These are phyloP conservation scores for Leucosporidium scottii DNA, from an alignment of 768 basidiomycete species.

Conservation along the genomic window DNA sequence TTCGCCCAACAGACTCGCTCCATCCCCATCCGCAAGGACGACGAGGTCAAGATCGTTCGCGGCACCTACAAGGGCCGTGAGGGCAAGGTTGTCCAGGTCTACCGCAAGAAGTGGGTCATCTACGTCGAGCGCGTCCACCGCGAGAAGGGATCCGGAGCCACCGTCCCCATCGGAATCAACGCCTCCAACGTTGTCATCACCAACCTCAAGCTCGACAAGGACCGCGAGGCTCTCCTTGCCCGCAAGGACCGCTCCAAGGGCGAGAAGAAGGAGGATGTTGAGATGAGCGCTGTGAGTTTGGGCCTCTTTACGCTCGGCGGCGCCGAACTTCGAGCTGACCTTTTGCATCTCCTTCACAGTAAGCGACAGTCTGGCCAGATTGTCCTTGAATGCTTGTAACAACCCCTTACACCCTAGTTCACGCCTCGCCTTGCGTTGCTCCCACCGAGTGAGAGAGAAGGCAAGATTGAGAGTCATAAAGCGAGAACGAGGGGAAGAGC, in stretches of 20 bases:
- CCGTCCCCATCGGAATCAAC: slow-evolving; percentile 88
- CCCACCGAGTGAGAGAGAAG: too few species aligned
- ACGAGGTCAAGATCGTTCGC: slow-evolving; percentile 92
- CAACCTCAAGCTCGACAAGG: slow-evolving; percentile 61
- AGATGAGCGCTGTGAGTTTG: slow-evolving; percentile 14
- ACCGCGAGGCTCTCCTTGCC: slow-evolving; percentile 43
- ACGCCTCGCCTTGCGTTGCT: too few species aligned
- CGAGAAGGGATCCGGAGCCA: slow-evolving; percentile 94
- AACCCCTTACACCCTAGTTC: too few species aligned
- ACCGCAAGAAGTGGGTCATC: slow-evolving; percentile 75
- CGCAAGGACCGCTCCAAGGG: slow-evolving; percentile 36
- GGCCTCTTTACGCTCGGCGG: neutral
- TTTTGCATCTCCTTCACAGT: neutral
- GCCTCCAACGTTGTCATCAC: slow-evolving; percentile 89
- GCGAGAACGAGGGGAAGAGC: too few species aligned
- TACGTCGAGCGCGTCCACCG: slow-evolving; percentile 96
- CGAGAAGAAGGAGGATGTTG: slow-evolving; percentile 27
- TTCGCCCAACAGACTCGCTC: slow-evolving; percentile 61
- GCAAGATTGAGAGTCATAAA: too few species aligned
- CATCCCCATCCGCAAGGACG: slow-evolving; percentile 91
- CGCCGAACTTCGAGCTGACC: neutral
- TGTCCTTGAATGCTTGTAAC: too few species aligned
- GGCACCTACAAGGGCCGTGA: slow-evolving; percentile 99
- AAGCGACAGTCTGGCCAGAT: neutral
- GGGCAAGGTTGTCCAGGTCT: slow-evolving; percentile 74